These are phyloP conservation scores for Cladorrhinum sp. DNA, from an alignment of 2,329 filamentous ascomycete genomes.

Conservation along the genomic window DNA sequence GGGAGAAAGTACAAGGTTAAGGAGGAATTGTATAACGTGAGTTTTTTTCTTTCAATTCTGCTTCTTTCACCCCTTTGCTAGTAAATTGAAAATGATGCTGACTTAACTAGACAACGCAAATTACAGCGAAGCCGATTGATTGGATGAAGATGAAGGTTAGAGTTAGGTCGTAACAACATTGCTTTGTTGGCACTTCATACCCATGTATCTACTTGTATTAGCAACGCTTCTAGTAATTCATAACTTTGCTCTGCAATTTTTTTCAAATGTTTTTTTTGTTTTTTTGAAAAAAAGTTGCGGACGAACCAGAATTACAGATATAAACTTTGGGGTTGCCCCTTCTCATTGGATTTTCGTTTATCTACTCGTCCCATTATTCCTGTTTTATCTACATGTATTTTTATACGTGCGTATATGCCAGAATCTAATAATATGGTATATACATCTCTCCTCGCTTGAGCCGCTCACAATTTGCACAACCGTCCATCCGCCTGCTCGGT, in stretches of 20 bases:
- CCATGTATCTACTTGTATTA: no score
- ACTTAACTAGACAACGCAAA: constrained; percentile 25
- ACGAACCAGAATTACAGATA: no score
- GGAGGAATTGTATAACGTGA: constrained; percentile 30
- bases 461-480: neutral
- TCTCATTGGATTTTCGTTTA: no score
- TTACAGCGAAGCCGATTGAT: constrained; percentile 32
- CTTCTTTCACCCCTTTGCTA: neutral
- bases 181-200: neutral
- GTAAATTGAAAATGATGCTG: neutral
- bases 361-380: no score
- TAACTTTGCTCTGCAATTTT: no score
- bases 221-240: no score
- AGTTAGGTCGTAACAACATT: constrained; percentile 19
- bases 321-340: no score
- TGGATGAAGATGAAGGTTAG: constrained; percentile 29
- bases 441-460: no score
- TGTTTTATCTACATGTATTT: constrained; percentile 4
- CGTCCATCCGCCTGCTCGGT: neutral
- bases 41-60: constrained; percentile 2
- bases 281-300: no score
- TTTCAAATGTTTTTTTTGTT: no score
- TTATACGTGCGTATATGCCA: no score
- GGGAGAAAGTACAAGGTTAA: constrained; percentile 27
- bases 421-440: no score